Evolutionary conservation across 192 early-diverging fungal genomes (phyloP), one percentile per base, ranked within the genome.

Genomic region (Gigaspora rosea): DNA sequence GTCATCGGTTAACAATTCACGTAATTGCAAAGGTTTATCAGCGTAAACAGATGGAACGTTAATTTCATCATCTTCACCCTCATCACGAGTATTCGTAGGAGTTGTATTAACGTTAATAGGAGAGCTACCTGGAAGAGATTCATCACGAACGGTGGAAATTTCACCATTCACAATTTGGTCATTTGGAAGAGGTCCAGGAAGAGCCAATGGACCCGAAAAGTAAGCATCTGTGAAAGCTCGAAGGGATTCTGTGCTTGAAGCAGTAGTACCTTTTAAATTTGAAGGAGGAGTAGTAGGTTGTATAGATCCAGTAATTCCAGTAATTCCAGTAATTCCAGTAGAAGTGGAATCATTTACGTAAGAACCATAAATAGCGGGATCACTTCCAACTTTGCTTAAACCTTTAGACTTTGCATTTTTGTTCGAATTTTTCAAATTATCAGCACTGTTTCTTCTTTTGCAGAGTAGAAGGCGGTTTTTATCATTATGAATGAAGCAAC

Each of bases 401-500:
- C 51, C 71, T 33, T 73, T 73, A 7, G 54, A 49, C 18, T 73
- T 73, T 0, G 8, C 9, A 12, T 62, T 74, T 20, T 46, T 41
- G 46, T 20, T 41, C 35, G 71, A 35, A 10, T 58, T 58, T 36
- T 54, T 50, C 3, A 36, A 22, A 41, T 18, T 58, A 11, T 73
- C 71, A 8, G 51, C 22, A 20, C 54, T 73, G 8, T 73, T 73
- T 59, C 71, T 18, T 54, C 69, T 41, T 32, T 71, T 49, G 27
- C 48, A 49, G 16, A 58, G n/a, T 7, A 73, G 16, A 8, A 58
- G 7, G 1, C 36, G 48, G 12, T 90, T 87, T 56, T 87, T 85
- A 3, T 83, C 81, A 8, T 84, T 88, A 73, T 97, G 96, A 61
- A 96, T 92, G 82, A 99, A 99, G 72, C 95, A 96, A 83, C 97